Percentiles rank a stretch among this genome's conserved stretches.
These are phyloP conservation scores for Globisporangium alternatum DNA, from an alignment of 352 stramenopile species.

Conservation along the genomic window DNA sequence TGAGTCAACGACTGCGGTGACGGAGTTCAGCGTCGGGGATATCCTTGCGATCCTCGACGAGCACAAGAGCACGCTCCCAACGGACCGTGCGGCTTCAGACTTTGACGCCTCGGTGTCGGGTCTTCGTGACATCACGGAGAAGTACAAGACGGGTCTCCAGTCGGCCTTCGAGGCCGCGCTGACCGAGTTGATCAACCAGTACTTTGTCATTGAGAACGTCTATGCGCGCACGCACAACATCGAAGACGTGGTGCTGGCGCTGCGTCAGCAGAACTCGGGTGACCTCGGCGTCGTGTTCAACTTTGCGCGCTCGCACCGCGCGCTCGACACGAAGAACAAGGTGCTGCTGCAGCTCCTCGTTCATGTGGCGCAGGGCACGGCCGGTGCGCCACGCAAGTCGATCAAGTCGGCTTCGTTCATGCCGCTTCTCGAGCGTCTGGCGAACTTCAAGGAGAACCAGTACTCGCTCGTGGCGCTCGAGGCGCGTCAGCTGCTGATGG, in stretches of 20 bases:
- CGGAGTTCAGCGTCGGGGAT: constrained; percentile 54
- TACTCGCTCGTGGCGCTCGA: constrained; percentile 94
- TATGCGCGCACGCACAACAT: constrained; percentile 80
- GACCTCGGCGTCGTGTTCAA: constrained; percentile 83
- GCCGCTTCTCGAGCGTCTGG: constrained; percentile 82
- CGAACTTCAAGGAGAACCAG: constrained; percentile 85
- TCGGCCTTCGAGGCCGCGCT: constrained; percentile 63
- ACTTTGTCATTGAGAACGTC: constrained; percentile 70
- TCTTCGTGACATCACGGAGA: constrained; percentile 68
- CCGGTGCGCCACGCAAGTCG: constrained; percentile 40
- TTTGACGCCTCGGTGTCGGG: constrained; percentile 68
- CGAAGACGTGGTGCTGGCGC: constrained; percentile 74
- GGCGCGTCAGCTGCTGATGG: constrained; percentile 94
- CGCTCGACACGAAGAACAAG: constrained; percentile 86
- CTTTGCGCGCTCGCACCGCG: constrained; percentile 90
- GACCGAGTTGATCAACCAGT: constrained; percentile 77
- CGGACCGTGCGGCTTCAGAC: constrained; percentile 51
- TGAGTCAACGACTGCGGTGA: constrained; percentile 22
- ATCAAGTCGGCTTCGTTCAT: constrained; percentile 67
- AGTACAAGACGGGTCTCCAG: constrained; percentile 77
- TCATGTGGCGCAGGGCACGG: constrained; percentile 41
- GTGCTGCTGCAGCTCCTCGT: constrained; percentile 71
- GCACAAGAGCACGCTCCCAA: constrained; percentile 55
- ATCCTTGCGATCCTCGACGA: constrained; percentile 61
- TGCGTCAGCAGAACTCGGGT: constrained; percentile 91